Evolutionary conservation across 2,329 filamentous ascomycete species (phyloP), one percentile per base, ranked within the genome.

Genomic region (Botrytis paeoniae): DNA sequence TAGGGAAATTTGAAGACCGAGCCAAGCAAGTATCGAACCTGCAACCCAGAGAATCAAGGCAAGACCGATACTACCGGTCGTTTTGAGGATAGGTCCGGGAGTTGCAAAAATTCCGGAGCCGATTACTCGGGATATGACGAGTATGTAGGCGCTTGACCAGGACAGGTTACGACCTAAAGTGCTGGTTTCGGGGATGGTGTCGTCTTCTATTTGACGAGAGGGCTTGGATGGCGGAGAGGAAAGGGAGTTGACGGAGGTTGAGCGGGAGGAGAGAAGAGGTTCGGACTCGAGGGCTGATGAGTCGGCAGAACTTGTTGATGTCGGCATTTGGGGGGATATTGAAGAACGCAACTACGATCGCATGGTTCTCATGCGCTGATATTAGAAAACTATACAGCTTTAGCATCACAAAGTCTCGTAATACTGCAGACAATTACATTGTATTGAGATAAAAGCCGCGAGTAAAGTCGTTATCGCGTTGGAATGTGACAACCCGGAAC

Each of bases 51-150:
- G 81, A 41, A 88, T 81, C 8, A 89, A 79, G 16, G 84, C 82
- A 54, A 88, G 83, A 1, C 87, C 88, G 4, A 89, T 85, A 14
- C 90, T 93, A 1, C 92, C 92, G 2, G 89, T 88, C 0, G 88
- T 86, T 54, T 88, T 86, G 4, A 92, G 84, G 68, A 94, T 92
- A 7, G 89, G 86, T 0, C 91, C 91, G 0, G 92, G 92, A 86
- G 82, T 79, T 10, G 78, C 77, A 62, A 79, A 79, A 62, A 79
- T 78, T 0, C 78, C 78, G 5, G 73, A 76, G 1, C 78, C 78
- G 32, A 79, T 79, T 2, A 79, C 77, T 18, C 78, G 75, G n/a
- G 77, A 78, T 32, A 79, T 79, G 9, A 77, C 75, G 68, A 78
- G 74, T n/a, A 79, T 78, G 70, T 79, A 78, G 12, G 78, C 77